These are phyloP conservation scores for Trametes sp. DNA, from an alignment of 1,284 basidiomycete genomes.

Conservation along the genomic window DNA sequence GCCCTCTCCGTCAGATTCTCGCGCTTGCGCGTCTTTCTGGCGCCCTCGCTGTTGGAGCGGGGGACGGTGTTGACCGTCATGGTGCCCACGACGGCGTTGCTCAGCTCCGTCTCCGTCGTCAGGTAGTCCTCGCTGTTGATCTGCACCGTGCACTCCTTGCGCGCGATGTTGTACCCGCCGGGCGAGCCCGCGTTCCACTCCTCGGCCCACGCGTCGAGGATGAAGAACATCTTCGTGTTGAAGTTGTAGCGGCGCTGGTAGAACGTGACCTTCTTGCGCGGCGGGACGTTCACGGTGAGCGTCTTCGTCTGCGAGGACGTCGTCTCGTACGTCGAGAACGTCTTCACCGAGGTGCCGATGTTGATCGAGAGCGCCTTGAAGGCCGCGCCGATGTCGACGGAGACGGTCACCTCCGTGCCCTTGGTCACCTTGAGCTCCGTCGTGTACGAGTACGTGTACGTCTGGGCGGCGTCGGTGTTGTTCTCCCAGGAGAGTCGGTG, in stretches of 20 bases:
- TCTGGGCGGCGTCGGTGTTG: neutral
- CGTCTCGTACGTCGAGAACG: neutral
- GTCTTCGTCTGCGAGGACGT: neutral
- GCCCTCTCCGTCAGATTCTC: neutral
- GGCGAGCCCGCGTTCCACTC: neutral
- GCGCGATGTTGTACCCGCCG: neutral
- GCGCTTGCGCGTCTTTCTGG: neutral
- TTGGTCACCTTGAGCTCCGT: neutral
- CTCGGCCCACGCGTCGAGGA: neutral
- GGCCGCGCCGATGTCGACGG: neutral
- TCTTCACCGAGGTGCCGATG: neutral
- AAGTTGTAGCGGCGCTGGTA: neutral
- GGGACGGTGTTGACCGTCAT: neutral
- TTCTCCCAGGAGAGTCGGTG: neutral
- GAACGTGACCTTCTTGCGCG: neutral
- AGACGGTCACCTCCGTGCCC: neutral
- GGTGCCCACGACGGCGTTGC: neutral
- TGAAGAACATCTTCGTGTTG: neutral
- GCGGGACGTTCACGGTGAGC: neutral
- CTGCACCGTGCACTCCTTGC: neutral
- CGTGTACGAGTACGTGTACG: neutral
- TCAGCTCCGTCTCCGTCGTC: neutral
- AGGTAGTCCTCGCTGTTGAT: neutral
- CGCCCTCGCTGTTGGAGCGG: neutral
- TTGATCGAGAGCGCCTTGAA: neutral